Base-by-base conservation (phyloP, 116 monocot species). In the Phalaenopsis hybrid region DNA sequence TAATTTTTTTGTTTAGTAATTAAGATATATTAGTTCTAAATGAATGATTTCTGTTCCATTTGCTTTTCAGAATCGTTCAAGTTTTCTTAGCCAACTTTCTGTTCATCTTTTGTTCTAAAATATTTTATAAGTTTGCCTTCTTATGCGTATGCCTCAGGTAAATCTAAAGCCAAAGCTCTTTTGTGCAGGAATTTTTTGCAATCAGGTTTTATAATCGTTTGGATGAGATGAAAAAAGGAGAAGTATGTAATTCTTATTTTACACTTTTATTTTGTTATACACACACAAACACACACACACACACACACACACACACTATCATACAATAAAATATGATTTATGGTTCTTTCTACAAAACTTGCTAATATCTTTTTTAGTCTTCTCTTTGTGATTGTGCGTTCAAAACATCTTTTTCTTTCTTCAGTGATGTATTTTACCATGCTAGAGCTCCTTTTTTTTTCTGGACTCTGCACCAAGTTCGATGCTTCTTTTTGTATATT, bases 171-270 rank as follows among this genome's bases (percentile, higher is more conserved):
- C 1, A 31, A 10, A 13, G 3, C 45, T 79, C 18, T 80, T 59
- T 80, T 43, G 31, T 68, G 7, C 78, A 96, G 93, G 93, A 93
- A 73, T 28, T 96, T 23, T 93, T 86, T 83, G 96, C 91, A 85
- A 51, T 96, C 61, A 87, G 79, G 84, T 94, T 94, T 69, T 94
- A 88, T 85, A 92, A 91, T 80, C 85, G 89, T 37, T 85, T 94
- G 82, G 94, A 96, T 75, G 87, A 92, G 83, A 85, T 91, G 11
- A 92, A 89, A 77, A 96, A 94, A 88, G 94, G 96, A 88, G 96
- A 96, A 85, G 94, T 92, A 92, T 79, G 84, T 90, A 41, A 44
- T 81, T 67, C 44, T 79, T 79, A 5, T 5, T 84, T 45, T 77
- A 57, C 13, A 11, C 43, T 11, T 77, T 50, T 31, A 25, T 51